A percentile compares a stretch with the other conserved stretches of the same genome.
Evolutionary conservation across 257 asterid species (phyloP).

Genomic region (Dorcoceras hygrometricum): DNA sequence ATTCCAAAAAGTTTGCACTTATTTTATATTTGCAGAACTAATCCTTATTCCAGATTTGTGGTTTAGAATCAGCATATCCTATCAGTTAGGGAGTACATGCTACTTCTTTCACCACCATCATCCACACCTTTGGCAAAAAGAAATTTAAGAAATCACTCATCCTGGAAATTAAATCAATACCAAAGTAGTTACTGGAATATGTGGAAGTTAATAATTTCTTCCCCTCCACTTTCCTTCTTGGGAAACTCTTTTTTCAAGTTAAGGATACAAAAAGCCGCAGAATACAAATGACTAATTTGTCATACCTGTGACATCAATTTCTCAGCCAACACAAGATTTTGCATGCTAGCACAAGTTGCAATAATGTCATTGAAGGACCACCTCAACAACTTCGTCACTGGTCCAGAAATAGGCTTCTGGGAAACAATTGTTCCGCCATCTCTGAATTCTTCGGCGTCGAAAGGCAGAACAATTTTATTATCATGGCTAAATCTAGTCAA

Average conservation of each 20-base stretch:
- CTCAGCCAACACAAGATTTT: conserved; percentile 56
- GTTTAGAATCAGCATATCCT: no score
- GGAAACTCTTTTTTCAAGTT: not conserved
- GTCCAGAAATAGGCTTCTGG: conserved; percentile 32
- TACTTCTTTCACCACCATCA: conserved; percentile 8
- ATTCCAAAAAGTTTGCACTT: no score
- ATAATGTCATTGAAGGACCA: conserved; percentile 68
- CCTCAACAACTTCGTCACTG: conserved; percentile 49
- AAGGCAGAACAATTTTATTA: conserved; percentile 23
- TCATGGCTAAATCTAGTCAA: conserved; percentile 26
- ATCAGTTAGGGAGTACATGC: not conserved
- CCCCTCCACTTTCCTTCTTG: not conserved
- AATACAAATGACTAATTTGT: conserved; percentile 21
- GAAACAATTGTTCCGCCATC: conserved; percentile 30
- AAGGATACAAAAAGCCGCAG: conserved; percentile 13
- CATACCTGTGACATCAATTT: conserved; percentile 71
- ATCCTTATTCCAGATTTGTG: no score
- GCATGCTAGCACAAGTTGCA: conserved; percentile 58
- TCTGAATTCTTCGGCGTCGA: conserved; percentile 22
- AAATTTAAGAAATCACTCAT: conserved; percentile 17
- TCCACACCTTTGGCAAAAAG: not conserved
- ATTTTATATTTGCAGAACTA: no score
- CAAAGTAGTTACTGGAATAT: not conserved
- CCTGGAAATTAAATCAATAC: not conserved
- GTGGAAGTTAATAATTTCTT: not conserved